phyloP scores from a whole-genome alignment of 176 grass and related monocot genomes.

The Lolium rigidum region DNA sequence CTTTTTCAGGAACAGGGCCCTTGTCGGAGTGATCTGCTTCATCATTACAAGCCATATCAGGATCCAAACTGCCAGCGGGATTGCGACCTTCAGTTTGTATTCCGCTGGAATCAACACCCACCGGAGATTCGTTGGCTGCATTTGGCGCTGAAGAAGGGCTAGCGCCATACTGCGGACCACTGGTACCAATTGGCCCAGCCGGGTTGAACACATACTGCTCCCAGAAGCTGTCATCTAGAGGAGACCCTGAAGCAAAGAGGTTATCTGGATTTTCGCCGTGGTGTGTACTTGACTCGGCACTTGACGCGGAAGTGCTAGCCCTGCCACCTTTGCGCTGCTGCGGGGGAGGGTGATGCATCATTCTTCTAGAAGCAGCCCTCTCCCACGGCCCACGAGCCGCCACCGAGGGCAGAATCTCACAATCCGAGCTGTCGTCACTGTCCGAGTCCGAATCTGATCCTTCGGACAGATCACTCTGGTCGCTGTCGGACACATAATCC shows the following conservation, averaged over 20 bases:
- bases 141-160: slow-evolving; percentile 41
- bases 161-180: slow-evolving; percentile 18
- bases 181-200: slow-evolving; percentile 26
- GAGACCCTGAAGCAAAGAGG: not conserved
- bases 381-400: slow-evolving; percentile 71
- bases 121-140: slow-evolving; percentile 16
- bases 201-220: slow-evolving; percentile 4
- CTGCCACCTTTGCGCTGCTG: slow-evolving; percentile 23
- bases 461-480: slow-evolving; percentile 48
- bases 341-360: slow-evolving; percentile 25
- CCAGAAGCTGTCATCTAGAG: slow-evolving; percentile 26
- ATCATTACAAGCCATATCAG: slow-evolving; percentile 11
- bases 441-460: slow-evolving; percentile 28
- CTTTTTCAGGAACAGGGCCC: slow-evolving; percentile 23
- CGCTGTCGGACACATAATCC: slow-evolving; percentile 52
- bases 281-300: slow-evolving; percentile 39
- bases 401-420: slow-evolving; percentile 64
- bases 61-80: slow-evolving; percentile 14
- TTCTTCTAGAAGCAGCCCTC: slow-evolving; percentile 69
- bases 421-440: slow-evolving; percentile 59
- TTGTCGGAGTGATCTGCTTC: not conserved
- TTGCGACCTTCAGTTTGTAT: slow-evolving; percentile 20
- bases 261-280: not conserved
- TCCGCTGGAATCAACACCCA: slow-evolving; percentile 25
- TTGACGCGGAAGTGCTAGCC: slow-evolving; percentile 47